Evolutionary conservation across 192 early-diverging fungal genomes (phyloP), one percentile per base, ranked within the genome.

Genomic region (Entomortierella parvispora): DNA sequence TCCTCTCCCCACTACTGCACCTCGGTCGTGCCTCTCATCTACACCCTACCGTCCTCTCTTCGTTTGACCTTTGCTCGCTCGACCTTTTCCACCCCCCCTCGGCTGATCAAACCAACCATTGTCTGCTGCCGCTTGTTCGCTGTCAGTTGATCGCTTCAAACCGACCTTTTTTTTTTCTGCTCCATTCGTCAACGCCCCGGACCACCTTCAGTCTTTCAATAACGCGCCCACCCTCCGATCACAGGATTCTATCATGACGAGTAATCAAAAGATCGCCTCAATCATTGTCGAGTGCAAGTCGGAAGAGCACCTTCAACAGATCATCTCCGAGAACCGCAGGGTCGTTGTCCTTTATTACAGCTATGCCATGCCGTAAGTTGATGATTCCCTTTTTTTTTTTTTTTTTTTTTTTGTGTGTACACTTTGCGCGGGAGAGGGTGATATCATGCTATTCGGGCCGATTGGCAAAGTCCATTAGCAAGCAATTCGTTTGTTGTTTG

Each of bases 351-450:
- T 76, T 18, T 76, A 61, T 58, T 76, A 76, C 59, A 66, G 63
- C 52, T 76, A 76, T 45, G 71, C 71, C 26, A 76, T 76, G 71
- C 71, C 71, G 71, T 76, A 76, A 76, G 71, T 76, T 15, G 5
- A 32, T 15, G 17, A 15, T 3, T 18, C 15, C 37, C 8, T 11
- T 26, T 3, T 37, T 37, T 58, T 44, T 14, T 17, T n/a, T n/a
- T n/a, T n/a, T n/a, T n/a, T n/a, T n/a, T n/a, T n/a, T n/a, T n/a
- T n/a, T n/a, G n/a, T n/a, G 1, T 4, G 0, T 15, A 3, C 17
- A 15, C n/a, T n/a, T n/a, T n/a, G n/a, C n/a, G n/a, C n/a, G n/a
- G n/a, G n/a, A n/a, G n/a, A n/a, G n/a, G n/a, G n/a, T n/a, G n/a
- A n/a, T n/a, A n/a, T n/a, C n/a, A n/a, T n/a, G n/a, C n/a, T n/a